phyloP scores from a whole-genome alignment of 768 basidiomycete genomes.

The Lanmaoa pseudosensibilis region DNA sequence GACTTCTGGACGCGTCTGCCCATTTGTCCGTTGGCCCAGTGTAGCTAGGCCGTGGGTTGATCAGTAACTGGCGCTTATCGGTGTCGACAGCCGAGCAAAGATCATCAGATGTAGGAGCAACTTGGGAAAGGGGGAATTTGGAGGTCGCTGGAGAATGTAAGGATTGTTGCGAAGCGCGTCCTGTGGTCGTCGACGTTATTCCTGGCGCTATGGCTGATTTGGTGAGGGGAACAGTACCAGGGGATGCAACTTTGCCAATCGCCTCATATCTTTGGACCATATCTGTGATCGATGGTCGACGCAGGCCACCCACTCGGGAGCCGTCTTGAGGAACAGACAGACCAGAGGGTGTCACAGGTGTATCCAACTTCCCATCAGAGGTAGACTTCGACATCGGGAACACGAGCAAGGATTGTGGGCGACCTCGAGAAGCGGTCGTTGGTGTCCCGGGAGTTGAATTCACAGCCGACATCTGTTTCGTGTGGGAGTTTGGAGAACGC shows the following conservation, averaged over 20 bases:
- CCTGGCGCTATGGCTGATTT: slow-evolving; percentile 28
- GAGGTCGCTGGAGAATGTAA: slow-evolving; percentile 24
- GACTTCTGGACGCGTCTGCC: slow-evolving; percentile 12
- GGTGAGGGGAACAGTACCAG: slow-evolving; percentile 31
- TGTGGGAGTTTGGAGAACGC: slow-evolving; percentile 29
- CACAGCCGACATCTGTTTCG: slow-evolving; percentile 32
- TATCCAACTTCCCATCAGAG: slow-evolving; percentile 41
- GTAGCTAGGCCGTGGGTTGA: slow-evolving; percentile 11
- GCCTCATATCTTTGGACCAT: slow-evolving; percentile 85
- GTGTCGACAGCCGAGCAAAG: slow-evolving; percentile 10
- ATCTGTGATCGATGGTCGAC: slow-evolving; percentile 80
- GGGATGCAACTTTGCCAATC: slow-evolving; percentile 41
- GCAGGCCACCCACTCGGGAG: slow-evolving; percentile 37
- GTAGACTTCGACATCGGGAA: slow-evolving; percentile 50
- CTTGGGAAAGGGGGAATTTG: slow-evolving; percentile 27
- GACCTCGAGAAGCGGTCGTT: slow-evolving; percentile 46
- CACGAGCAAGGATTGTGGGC: slow-evolving; percentile 82
- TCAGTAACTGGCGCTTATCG: slow-evolving; percentile 22
- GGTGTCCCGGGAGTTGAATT: slow-evolving; percentile 23
- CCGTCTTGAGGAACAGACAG: slow-evolving; percentile 51
- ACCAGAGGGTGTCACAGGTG: slow-evolving; percentile 34
- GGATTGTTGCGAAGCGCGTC: slow-evolving; percentile 24
- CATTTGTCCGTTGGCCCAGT: slow-evolving; percentile 21
- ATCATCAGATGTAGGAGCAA: slow-evolving; percentile 11
- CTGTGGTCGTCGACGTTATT: slow-evolving; percentile 13